Evolutionary conservation across 805 yeast genomes (phyloP).

Genomic region (Pichia heedii): DNA sequence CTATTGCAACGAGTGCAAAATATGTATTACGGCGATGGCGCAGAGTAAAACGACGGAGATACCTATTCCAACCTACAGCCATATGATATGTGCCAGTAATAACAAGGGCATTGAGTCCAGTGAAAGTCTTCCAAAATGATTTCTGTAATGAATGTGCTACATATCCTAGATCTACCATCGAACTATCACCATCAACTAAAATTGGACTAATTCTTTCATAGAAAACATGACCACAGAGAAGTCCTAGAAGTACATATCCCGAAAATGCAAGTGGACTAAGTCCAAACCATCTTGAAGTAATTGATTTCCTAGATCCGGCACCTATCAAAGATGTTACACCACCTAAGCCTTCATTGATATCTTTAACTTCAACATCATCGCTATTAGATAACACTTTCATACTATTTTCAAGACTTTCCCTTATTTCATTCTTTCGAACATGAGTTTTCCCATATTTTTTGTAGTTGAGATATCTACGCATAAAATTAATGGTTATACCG

Average conservation of each 20-base stretch:
- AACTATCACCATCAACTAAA: slow-evolving; percentile 56
- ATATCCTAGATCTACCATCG: slow-evolving; percentile 44
- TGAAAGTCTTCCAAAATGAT: not conserved
- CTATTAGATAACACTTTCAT: slow-evolving; percentile 5
- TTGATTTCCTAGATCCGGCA: slow-evolving; percentile 41
- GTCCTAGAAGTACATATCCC: slow-evolving; percentile 45
- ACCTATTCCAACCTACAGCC: slow-evolving; percentile 43
- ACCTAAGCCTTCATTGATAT: slow-evolving; percentile 49
- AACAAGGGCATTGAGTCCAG: slow-evolving; percentile 30
- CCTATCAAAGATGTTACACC: slow-evolving; percentile 52
- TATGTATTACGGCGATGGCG: slow-evolving; percentile 39
- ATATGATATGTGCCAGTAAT: slow-evolving; percentile 42
- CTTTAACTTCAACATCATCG: slow-evolving; percentile 17
- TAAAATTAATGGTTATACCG: slow-evolving; percentile 40
- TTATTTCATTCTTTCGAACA: slow-evolving; percentile 3
- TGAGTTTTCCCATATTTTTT: slow-evolving; percentile 18
- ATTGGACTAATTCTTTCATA: slow-evolving; percentile 43
- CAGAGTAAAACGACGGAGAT: slow-evolving; percentile 31
- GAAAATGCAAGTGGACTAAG: slow-evolving; percentile 49
- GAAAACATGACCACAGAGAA: slow-evolving; percentile 37
- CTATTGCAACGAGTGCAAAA: slow-evolving; percentile 24
- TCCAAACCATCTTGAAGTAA: slow-evolving; percentile 36
- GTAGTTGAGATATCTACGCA: slow-evolving; percentile 26
- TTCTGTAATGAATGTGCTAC: slow-evolving; percentile 32
- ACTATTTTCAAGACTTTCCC: slow-evolving; percentile 2